Evolutionary conservation across 2,329 filamentous ascomycete genomes (phyloP).

Genomic region (Colletotrichum sp.): DNA sequence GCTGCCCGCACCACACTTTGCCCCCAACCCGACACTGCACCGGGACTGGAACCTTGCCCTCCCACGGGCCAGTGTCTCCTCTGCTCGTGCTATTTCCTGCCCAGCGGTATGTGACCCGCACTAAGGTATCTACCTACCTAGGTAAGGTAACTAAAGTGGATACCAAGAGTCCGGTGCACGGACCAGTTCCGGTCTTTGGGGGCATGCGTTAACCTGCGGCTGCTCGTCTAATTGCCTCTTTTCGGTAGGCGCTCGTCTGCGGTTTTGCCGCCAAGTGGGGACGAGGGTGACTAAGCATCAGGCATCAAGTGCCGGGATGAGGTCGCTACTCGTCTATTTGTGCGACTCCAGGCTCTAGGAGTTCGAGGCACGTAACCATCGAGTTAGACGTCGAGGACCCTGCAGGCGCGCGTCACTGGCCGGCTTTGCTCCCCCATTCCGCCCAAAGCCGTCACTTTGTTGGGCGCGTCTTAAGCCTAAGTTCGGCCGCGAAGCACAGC

Average conservation of each 20-base stretch:
- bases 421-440: not conserved
- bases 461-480: not conserved
- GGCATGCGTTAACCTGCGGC: conserved; percentile 17
- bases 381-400: not conserved
- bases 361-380: not conserved
- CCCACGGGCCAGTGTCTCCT: not conserved
- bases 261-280: not conserved
- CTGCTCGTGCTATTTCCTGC: not conserved
- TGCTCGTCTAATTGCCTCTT: conserved; percentile 17
- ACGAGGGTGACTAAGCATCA: not conserved
- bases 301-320: not conserved
- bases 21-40: not conserved
- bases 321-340: not conserved
- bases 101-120: not conserved
- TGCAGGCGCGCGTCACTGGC: not conserved
- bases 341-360: not conserved
- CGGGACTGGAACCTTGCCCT: not conserved
- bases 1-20: not conserved
- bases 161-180: not conserved
- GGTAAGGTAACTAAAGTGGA: not conserved
- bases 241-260: conserved; percentile 11
- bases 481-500: not conserved
- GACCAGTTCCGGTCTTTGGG: not conserved
- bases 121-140: not conserved
- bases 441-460: not conserved